Conservation (phyloP, 257 asterid genomes). For the Thymus mandschuricus region DNA sequence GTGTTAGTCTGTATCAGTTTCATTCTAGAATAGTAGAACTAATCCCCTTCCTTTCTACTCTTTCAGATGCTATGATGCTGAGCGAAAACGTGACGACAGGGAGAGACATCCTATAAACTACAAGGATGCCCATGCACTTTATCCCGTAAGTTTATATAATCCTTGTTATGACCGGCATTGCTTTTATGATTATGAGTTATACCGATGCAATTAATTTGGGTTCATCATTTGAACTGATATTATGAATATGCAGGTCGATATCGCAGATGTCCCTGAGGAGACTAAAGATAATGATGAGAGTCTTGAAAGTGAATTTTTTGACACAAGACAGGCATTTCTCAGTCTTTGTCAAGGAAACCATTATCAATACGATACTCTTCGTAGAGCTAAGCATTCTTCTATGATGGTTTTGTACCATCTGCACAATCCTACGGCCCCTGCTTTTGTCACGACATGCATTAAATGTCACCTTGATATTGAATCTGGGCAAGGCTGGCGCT, state of each 20-base stretch:
- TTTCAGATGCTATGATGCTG: conserved; percentile 86
- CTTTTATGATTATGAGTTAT: not conserved
- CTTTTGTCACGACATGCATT: conserved; percentile 74
- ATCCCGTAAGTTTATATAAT: conserved; percentile 59
- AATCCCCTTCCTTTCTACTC: not conserved
- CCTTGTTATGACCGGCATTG: conserved; percentile 5
- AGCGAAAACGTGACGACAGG: conserved; percentile 77
- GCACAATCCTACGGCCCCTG: conserved; percentile 99
- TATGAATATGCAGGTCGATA: conserved; percentile 62
- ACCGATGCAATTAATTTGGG: not conserved
- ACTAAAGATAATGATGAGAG: conserved; percentile 89
- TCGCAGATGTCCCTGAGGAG: conserved; percentile 67
- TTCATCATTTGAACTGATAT: conserved; percentile 28
- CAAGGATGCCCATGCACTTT: conserved; percentile 78
- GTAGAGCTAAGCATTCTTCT: conserved; percentile 97
- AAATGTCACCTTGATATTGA: conserved; percentile 83
- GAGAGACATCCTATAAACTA: conserved; percentile 88
- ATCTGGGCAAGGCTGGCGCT: conserved; percentile 98
- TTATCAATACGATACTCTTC: conserved; percentile 96
- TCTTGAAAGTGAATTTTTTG: conserved; percentile 97
- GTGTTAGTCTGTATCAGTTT: not conserved
- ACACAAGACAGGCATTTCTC: conserved; percentile 96
- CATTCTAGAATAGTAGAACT: conserved; percentile 13
- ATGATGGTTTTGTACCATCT: conserved; percentile 99
- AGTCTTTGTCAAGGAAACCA: conserved; percentile 99